phyloP scores from a whole-genome alignment of 805 yeast species.

The Pichia deserticola region DNA sequence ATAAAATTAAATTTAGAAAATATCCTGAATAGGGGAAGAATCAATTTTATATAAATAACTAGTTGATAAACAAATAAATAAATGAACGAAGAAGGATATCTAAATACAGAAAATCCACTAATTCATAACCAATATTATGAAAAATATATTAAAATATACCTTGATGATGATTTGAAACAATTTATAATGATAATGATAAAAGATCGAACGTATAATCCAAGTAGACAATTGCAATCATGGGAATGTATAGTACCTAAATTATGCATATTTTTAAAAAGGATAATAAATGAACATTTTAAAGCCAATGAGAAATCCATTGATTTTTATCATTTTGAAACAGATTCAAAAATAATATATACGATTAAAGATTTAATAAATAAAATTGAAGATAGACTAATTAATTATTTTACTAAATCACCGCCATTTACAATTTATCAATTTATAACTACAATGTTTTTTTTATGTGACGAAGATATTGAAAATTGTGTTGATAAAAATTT shows the following conservation, averaged over 20 bases:
- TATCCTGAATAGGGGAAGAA: too few species aligned
- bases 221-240: neutral
- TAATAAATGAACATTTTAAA: neutral
- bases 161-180: neutral
- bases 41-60: too few species aligned
- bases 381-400: neutral
- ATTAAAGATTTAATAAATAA: constrained; percentile 13
- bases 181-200: neutral
- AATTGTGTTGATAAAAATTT: too few species aligned
- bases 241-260: neutral
- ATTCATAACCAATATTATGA: neutral
- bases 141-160: neutral
- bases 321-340: constrained; percentile 1
- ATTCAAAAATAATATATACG: neutral
- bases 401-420: constrained; percentile 19
- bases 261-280: neutral
- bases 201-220: neutral
- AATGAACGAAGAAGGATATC: too few species aligned
- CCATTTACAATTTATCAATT: constrained; percentile 26
- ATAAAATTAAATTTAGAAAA: too few species aligned
- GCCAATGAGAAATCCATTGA: neutral
- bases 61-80: too few species aligned
- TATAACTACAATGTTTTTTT: constrained; percentile 11
- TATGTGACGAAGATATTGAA: constrained; percentile 11
- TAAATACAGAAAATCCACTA: too few species aligned